A percentile compares a stretch with the other conserved stretches of the same genome.
phyloP scores from a whole-genome alignment of 1,284 basidiomycete species.

The Malassezia sp. region DNA sequence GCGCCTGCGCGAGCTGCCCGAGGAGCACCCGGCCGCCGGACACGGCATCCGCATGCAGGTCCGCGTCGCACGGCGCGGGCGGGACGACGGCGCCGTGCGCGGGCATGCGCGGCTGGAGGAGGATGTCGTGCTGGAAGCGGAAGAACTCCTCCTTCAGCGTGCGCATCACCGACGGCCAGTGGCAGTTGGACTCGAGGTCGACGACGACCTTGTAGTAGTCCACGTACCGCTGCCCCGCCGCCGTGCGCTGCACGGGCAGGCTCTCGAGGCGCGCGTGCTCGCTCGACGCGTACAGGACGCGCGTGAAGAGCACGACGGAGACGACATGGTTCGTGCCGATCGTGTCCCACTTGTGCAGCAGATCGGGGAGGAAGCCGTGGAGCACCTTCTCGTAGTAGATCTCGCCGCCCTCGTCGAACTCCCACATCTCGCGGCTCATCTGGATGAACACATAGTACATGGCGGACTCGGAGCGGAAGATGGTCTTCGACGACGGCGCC shows the following conservation, averaged over 20 bases:
- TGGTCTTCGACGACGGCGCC: conserved; percentile 69
- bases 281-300: conserved; percentile 72
- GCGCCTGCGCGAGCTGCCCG: conserved; percentile 70
- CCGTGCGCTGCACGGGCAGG: conserved; percentile 59
- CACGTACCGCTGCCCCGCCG: conserved; percentile 70
- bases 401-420: conserved; percentile 83
- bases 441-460: conserved; percentile 76
- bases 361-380: conserved; percentile 52
- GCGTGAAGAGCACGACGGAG: conserved; percentile 84
- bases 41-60: background rate
- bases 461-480: conserved; percentile 75
- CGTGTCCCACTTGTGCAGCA: conserved; percentile 52
- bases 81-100: conserved; percentile 27
- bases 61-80: conserved; percentile 26
- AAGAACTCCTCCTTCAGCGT: conserved; percentile 62
- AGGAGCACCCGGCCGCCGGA: conserved; percentile 23
- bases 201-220: conserved; percentile 76
- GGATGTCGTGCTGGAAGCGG: conserved; percentile 45
- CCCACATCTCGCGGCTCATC: conserved; percentile 89
- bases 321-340: conserved; percentile 75
- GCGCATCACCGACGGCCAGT: conserved; percentile 77
- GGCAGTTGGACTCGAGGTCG: conserved; percentile 73
- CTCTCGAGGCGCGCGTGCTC: conserved; percentile 42
- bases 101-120: conserved; percentile 31
- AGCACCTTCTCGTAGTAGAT: conserved; percentile 86